Evolutionary conservation across 805 yeast species (phyloP), one percentile per base, ranked within the genome.

Genomic region (Candida manassasensis): DNA sequence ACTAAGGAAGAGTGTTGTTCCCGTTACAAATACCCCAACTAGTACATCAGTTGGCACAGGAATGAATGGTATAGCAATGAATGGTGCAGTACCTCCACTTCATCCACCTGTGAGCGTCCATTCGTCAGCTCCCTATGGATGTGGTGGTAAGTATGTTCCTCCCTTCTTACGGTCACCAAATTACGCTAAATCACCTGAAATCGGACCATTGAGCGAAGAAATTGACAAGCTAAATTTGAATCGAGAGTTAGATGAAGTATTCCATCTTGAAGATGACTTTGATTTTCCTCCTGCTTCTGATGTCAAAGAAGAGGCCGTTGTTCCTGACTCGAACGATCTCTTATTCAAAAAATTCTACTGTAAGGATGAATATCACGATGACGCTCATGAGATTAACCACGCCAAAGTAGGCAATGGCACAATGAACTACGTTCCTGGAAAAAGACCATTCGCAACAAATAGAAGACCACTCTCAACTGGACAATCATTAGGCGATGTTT

Each of bases 181-280:
- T 15, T 54, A 45, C 29, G 35, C 43, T 16, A 57, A 51, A 40
- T 61, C 69, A 3, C 65, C 69, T 2, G 52, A 49, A 2, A 47
- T 61, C 28, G 55, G 42, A 4, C 62, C 66, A 3, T 49, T 64
- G 27, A 43, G 54, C 9, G 72, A 65, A 41, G 67, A 60, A 22
- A 51, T 67, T 27, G 69, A 59, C 34, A 48, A 40, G 21, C 31
- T 42, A 32, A 27, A 52, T 35, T 43, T 66, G 38, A 46, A 37
- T 21, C 52, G 64, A 34, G 59, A 57, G 37, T 45, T 47, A 32
- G 61, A 59, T 28, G 69, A 60, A 36, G 69, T 67, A 6, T 67
- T 67, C 42, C 67, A 63, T 29, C 54, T 67, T 36, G 72, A 67
- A 43, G 70, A 59, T 36, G 71, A 65, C 42, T 56, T 57, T 36